phyloP scores from a whole-genome alignment of 2,329 filamentous ascomycete genomes.

The Endoconidiophora polonica region DNA sequence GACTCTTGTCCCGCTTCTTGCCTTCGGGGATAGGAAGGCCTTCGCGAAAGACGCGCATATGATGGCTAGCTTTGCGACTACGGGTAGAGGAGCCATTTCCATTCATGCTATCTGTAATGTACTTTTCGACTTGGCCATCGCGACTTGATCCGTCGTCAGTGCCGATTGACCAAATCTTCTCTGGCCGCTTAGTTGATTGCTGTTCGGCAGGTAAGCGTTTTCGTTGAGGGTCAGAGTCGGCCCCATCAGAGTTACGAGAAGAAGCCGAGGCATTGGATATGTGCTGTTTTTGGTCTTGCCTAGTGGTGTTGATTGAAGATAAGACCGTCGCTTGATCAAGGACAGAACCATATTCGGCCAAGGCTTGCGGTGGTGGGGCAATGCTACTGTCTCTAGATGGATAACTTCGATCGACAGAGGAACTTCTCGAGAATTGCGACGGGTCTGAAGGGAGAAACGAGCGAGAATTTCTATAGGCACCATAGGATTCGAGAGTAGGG shows the following conservation, averaged over 20 bases:
- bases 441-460: background rate
- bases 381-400: conserved; percentile 8
- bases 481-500: conserved; percentile 17
- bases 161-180: conserved; percentile 49
- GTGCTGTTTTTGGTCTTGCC: background rate
- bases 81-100: conserved; percentile 44
- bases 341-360: conserved; percentile 4
- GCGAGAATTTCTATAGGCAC: conserved; percentile 5
- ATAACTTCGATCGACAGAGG: conserved; percentile 4
- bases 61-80: conserved; percentile 52
- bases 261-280: background rate
- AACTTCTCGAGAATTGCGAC: conserved; percentile 1
- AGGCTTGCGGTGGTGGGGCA: conserved; percentile 4
- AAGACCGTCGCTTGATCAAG: background rate
- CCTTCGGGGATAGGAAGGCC: conserved; percentile 40
- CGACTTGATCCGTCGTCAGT: conserved; percentile 24
- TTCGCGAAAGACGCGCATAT: conserved; percentile 50
- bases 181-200: conserved; percentile 23
- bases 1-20: conserved; percentile 31
- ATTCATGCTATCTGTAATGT: conserved; percentile 43
- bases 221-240: conserved; percentile 1
- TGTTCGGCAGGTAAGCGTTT: conserved; percentile 1
- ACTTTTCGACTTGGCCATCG: conserved; percentile 45
- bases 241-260: background rate
- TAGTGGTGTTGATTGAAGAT: background rate